A percentile compares a stretch with the other conserved stretches of the same genome.
Conservation (phyloP, 169 alveolate genomes). For the Perkinsus olseni region DNA sequence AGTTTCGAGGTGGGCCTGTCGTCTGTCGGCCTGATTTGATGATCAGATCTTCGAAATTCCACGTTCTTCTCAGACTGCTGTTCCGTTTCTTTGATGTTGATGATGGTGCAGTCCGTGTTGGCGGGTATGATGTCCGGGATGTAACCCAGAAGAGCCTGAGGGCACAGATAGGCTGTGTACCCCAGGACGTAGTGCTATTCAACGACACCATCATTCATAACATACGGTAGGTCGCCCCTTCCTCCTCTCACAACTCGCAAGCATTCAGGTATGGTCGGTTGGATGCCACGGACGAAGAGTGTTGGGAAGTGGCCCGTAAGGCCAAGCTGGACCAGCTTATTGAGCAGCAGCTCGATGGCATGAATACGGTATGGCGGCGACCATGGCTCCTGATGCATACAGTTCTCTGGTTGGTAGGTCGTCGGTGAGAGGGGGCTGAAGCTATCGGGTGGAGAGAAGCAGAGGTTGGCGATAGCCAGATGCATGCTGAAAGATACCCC, state of each 20-base stretch:
- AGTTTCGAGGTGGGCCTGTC: constrained; percentile 40
- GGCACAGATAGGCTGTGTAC: constrained; percentile 72
- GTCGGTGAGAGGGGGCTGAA: constrained; percentile 89
- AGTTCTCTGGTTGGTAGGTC: background rate
- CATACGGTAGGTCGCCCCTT: constrained; percentile 74
- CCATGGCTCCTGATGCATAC: background rate
- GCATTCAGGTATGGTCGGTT: constrained; percentile 51
- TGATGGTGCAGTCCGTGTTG: constrained; percentile 41
- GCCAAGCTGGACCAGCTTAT: background rate
- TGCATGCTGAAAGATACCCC: constrained; percentile 86
- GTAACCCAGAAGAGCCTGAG: constrained; percentile 22
- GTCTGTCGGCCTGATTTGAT: constrained; percentile 27
- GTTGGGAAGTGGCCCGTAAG: constrained; percentile 20
- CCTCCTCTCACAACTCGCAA: too few relatives aligned
- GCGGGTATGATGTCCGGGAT: constrained; percentile 16
- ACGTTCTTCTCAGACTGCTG: constrained; percentile 33
- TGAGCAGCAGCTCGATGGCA: constrained; percentile 39
- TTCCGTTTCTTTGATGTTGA: constrained; percentile 48
- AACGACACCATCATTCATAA: constrained; percentile 74
- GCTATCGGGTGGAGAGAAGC: constrained; percentile 96
- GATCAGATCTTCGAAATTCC: too few relatives aligned
- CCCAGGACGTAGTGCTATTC: constrained; percentile 83
- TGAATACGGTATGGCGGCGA: constrained; percentile 28
- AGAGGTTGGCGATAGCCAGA: constrained; percentile 94
- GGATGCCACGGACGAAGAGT: constrained; percentile 50